phyloP scores from a whole-genome alignment of 306 rosid species.

The Betula pendula region DNA sequence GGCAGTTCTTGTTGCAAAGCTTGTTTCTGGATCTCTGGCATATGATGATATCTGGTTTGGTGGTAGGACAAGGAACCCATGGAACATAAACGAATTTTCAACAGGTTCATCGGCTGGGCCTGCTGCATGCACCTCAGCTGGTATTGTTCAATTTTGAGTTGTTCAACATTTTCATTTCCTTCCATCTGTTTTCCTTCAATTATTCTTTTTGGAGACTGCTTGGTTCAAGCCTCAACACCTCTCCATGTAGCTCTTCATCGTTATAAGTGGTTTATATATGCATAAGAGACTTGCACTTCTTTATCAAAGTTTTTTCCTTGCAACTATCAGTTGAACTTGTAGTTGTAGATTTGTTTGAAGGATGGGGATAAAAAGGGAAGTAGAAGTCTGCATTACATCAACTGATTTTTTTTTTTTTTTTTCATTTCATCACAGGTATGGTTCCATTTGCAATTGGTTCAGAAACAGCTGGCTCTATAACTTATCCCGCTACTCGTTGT shows the following conservation, averaged over 20 bases:
- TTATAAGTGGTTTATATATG: constrained; percentile 3
- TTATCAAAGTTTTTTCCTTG: neutral
- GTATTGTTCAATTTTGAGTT: constrained; percentile 29
- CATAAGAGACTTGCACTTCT: neutral
- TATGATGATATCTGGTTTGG: constrained; percentile 90
- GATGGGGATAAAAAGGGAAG: neutral
- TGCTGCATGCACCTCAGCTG: constrained; percentile 76
- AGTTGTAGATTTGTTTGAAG: neutral
- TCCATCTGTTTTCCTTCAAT: neutral
- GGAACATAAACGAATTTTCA: constrained; percentile 78
- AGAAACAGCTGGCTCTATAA: constrained; percentile 76
- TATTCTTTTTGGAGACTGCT: constrained; percentile 4
- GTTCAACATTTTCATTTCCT: neutral
- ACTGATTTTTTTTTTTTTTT: constrained; percentile 14
- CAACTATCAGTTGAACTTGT: neutral
- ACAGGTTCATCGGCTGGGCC: constrained; percentile 85
- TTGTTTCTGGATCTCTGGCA: constrained; percentile 76
- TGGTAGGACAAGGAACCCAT: constrained; percentile 76
- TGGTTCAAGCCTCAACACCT: neutral
- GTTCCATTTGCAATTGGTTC: constrained; percentile 83
- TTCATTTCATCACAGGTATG: constrained; percentile 46
- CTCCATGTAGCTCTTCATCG: constrained; percentile 4
- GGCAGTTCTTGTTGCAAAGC: constrained; percentile 81
- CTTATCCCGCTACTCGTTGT: constrained; percentile 70
- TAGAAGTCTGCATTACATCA: neutral